Evolutionary conservation across 2,329 filamentous ascomycete species (phyloP), one percentile per base, ranked within the genome.

Genomic region (Ceratocystiopsis minuta): DNA sequence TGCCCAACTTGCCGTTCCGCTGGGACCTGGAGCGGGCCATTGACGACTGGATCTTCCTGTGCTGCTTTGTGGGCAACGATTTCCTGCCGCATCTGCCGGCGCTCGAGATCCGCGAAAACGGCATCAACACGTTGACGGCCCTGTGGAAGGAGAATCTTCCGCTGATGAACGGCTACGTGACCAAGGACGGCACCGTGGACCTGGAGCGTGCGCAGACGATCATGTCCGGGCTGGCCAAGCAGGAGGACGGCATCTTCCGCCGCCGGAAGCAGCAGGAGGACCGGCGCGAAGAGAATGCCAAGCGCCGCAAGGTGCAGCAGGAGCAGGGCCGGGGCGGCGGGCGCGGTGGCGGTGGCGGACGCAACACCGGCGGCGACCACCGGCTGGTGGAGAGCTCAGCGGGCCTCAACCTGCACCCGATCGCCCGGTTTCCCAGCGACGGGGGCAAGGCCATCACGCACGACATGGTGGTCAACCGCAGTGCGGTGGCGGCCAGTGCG

Each of bases 41-140:
- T 45, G 90, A 96, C 59, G 88, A 96, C 57, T 96, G 88, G 90
- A 85, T 96, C 14, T 96, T 96, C 59, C 90, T 96, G 77, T 96
- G 88, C 63, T 96, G 92, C 64, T 96, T 96, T 57, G 88, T 96
- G 43, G 88, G 88, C 50, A 98, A 98, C 60, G 92, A 98, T 65
- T 98, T 98, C 63, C 64, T 98, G 51, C 90, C 90, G 40, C 90
- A 98, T 67, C 67, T 98, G 45, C 90, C 90, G n/a, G 93, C 88
- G 53, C 70, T 98, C 45, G 90, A 96, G 58, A 96, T 98, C 57
- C 77, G 90, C 46, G 90, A 98, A 55, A 87, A 95, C 56, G 88
- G 88, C 39, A 98, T 98, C 55, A 88, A 98, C 56, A 92, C 87
- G 1, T 67, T 98, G 43, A 93, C 87, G 50, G 80, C 84, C n/a